phyloP scores from a whole-genome alignment of 805 yeast species.

The Sungouiella thailandica region DNA sequence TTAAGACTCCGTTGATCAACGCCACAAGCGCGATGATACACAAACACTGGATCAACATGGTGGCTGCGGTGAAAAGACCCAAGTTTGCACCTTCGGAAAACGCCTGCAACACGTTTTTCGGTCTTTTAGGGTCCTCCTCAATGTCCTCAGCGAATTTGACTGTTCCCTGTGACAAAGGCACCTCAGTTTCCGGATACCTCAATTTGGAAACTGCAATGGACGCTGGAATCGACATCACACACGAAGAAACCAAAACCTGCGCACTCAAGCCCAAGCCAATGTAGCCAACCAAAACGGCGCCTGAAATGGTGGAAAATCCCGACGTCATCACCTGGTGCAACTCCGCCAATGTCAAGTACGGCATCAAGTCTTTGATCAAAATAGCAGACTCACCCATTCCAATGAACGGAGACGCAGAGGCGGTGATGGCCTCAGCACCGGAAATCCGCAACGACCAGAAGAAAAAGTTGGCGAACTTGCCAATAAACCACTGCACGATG shows the following conservation, averaged over 20 bases:
- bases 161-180: conserved; percentile 45
- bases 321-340: conserved; percentile 59
- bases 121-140: conserved; percentile 23
- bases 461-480: conserved; percentile 53
- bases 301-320: conserved; percentile 62
- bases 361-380: conserved; percentile 54
- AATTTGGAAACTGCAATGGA: conserved; percentile 56
- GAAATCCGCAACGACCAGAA: conserved; percentile 55
- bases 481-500: conserved; percentile 53
- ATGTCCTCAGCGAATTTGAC: conserved; percentile 44
- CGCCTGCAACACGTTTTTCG: conserved; percentile 52
- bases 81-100: conserved; percentile 54
- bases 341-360: conserved; percentile 56
- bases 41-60: conserved; percentile 53
- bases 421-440: conserved; percentile 63
- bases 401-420: conserved; percentile 63
- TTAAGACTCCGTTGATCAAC: conserved; percentile 48
- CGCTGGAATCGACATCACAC: conserved; percentile 68
- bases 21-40: conserved; percentile 60
- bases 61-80: conserved; percentile 52
- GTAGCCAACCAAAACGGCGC: conserved; percentile 58
- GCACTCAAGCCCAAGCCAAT: conserved; percentile 60
- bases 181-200: conserved; percentile 56
- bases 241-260: conserved; percentile 59
- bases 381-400: conserved; percentile 66